Evolutionary conservation across 106 monocot genomes (phyloP).

Genomic region (Apostasia shenzhenica): DNA sequence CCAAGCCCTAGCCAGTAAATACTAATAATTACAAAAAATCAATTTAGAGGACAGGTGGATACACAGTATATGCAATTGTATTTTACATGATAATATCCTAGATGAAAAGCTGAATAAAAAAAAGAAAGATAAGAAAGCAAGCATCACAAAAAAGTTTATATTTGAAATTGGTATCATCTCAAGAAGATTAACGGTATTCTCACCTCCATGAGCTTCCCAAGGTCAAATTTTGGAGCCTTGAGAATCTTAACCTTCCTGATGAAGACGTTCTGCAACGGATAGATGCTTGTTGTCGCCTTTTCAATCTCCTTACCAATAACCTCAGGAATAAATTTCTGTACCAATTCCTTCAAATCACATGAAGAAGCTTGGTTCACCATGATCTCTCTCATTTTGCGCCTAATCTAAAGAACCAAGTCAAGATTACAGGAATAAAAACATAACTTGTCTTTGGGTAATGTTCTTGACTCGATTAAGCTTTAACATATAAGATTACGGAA

Average conservation of each 20-base stretch:
- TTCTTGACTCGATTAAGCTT: too few species aligned
- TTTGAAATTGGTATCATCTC: too few species aligned
- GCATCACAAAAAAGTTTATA: too few species aligned
- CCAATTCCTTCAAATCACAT: slow-evolving; percentile 70
- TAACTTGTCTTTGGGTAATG: neutral
- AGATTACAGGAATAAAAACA: neutral
- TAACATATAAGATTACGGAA: too few species aligned
- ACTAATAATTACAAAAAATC: too few species aligned
- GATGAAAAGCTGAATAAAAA: too few species aligned
- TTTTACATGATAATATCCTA: too few species aligned
- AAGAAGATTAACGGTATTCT: too few species aligned
- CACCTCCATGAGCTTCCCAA: slow-evolving; percentile 91
- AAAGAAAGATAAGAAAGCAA: too few species aligned
- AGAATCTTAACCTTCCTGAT: slow-evolving; percentile 83
- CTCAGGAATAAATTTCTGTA: slow-evolving; percentile 74
- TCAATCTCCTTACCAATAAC: slow-evolving; percentile 85
- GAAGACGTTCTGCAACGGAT: slow-evolving; percentile 74
- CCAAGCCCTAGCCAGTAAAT: too few species aligned
- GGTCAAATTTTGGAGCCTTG: slow-evolving; percentile 81
- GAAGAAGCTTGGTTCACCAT: slow-evolving; percentile 69
- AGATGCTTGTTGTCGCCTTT: slow-evolving; percentile 75
- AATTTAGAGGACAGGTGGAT: too few species aligned
- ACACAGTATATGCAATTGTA: too few species aligned
- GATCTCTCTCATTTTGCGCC: slow-evolving; percentile 78
- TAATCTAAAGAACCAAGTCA: slow-evolving; percentile 30